These are phyloP conservation scores for Toxicodendron radicans DNA, from an alignment of 345 rosid genomes.

Conservation along the genomic window DNA sequence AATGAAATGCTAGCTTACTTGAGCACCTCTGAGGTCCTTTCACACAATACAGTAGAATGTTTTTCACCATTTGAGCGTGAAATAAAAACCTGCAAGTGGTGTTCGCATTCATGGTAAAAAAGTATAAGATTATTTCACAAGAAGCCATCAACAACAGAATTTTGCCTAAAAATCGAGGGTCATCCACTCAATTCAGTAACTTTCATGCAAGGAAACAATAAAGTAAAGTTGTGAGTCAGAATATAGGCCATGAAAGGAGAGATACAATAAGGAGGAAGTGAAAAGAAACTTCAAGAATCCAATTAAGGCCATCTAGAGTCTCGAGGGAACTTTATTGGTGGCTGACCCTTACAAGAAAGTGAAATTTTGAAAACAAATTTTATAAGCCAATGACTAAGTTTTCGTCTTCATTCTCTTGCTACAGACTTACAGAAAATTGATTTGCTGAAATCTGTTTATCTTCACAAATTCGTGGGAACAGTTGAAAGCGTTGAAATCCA, in stretches of 20 bases:
- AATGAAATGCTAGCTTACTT: slow-evolving; percentile 46
- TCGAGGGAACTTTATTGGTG: too few relatives aligned
- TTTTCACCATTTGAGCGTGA: slow-evolving; percentile 72
- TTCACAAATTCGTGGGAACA: slow-evolving; percentile 74
- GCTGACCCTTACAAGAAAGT: not conserved
- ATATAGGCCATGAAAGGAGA: too few relatives aligned
- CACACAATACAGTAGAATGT: slow-evolving; percentile 76
- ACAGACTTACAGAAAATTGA: slow-evolving; percentile 89
- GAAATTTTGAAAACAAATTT: too few relatives aligned
- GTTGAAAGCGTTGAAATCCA: slow-evolving; percentile 86
- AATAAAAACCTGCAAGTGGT: slow-evolving; percentile 62
- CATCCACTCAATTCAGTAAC: too few relatives aligned
- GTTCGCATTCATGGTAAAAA: not conserved
- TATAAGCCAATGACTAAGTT: not conserved
- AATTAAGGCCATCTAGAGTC: too few relatives aligned
- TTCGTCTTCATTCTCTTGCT: not conserved
- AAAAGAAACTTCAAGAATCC: too few relatives aligned
- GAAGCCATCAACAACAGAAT: not conserved
- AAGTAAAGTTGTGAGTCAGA: too few relatives aligned
- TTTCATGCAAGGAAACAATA: too few relatives aligned
- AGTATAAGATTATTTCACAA: too few relatives aligned
- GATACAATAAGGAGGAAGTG: too few relatives aligned
- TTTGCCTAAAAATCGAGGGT: not conserved
- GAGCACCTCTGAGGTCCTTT: slow-evolving; percentile 43
- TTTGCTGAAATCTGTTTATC: slow-evolving; percentile 74